Conservation (phyloP, 768 basidiomycete species). For the Hydnomerulius pinastri region DNA sequence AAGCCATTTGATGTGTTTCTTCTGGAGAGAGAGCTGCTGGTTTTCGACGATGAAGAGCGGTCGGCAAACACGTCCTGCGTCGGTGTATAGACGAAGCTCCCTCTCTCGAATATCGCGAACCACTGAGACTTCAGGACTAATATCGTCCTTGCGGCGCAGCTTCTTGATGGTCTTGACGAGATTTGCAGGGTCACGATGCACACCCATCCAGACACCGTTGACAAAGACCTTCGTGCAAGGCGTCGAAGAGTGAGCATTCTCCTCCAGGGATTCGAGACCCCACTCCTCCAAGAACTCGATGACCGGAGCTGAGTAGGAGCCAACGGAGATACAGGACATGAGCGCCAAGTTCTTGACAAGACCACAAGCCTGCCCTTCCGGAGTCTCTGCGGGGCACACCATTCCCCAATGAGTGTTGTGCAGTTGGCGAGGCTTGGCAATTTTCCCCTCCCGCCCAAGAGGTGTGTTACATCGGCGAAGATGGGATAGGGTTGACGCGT, state of each 20-base stretch:
- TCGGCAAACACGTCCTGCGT: slow-evolving; percentile 95
- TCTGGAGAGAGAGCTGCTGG: slow-evolving; percentile 80
- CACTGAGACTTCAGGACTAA: slow-evolving; percentile 94
- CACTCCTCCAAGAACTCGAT: slow-evolving; percentile 99
- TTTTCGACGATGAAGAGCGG: slow-evolving; percentile 97
- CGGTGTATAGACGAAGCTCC: slow-evolving; percentile 92
- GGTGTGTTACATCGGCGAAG: slow-evolving; percentile 98
- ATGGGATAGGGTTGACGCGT: slow-evolving; percentile 97
- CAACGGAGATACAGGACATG: slow-evolving; percentile 98
- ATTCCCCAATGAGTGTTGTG: slow-evolving; percentile 99
- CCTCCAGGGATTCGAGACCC: slow-evolving; percentile 94
- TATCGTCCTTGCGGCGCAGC: slow-evolving; percentile 90
- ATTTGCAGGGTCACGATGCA: slow-evolving; percentile 92
- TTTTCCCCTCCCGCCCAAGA: slow-evolving; percentile 97
- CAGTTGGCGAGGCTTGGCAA: slow-evolving; percentile 97
- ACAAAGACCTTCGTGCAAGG: slow-evolving; percentile 97
- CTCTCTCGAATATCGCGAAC: slow-evolving; percentile 97
- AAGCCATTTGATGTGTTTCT: slow-evolving; percentile 81
- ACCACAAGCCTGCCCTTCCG: slow-evolving; percentile 99
- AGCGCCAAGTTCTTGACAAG: slow-evolving; percentile 97
- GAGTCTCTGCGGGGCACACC: slow-evolving; percentile 99
- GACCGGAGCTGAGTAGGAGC: slow-evolving; percentile 92
- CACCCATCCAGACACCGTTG: slow-evolving; percentile 99
- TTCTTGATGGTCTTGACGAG: slow-evolving; percentile 93
- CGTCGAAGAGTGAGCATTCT: slow-evolving; percentile 82